Percentiles rank a stretch among this genome's conserved stretches.
These are phyloP conservation scores for Hypoxylon sp. DNA, from an alignment of 2,329 filamentous ascomycete species.

Conservation along the genomic window DNA sequence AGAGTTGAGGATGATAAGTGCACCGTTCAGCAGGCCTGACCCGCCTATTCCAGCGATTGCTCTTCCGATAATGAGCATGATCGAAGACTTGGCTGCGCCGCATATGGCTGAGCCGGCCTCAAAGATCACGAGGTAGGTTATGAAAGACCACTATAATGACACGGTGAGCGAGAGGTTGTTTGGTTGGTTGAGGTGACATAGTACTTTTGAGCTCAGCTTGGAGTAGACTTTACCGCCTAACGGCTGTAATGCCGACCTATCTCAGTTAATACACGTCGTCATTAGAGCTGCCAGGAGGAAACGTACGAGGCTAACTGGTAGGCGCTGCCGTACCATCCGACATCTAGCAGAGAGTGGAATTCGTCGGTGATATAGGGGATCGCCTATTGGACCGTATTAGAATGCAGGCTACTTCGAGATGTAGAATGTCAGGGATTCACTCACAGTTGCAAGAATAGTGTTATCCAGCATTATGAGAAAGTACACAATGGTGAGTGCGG, in stretches of 20 bases:
- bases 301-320: constrained; percentile 31
- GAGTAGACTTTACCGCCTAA: constrained; percentile 31
- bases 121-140: constrained; percentile 63
- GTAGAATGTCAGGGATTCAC: neutral
- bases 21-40: constrained; percentile 64
- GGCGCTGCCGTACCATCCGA: constrained; percentile 53
- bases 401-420: neutral
- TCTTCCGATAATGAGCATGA: constrained; percentile 67
- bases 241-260: constrained; percentile 29
- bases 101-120: constrained; percentile 69
- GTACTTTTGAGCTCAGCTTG: constrained; percentile 28
- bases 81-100: constrained; percentile 61
- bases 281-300: no score
- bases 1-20: constrained; percentile 30
- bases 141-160: constrained; percentile 29
- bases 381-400: constrained; percentile 18
- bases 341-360: constrained; percentile 33
- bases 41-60: constrained; percentile 67
- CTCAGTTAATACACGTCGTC: neutral
- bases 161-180: neutral
- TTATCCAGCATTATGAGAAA: constrained; percentile 36
- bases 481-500: constrained; percentile 29
- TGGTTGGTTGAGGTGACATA: neutral
- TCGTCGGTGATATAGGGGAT: constrained; percentile 36
- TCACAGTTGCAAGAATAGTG: constrained; percentile 32